Conservation (phyloP, 2,329 filamentous ascomycete species). For the Cadophora gregata region DNA sequence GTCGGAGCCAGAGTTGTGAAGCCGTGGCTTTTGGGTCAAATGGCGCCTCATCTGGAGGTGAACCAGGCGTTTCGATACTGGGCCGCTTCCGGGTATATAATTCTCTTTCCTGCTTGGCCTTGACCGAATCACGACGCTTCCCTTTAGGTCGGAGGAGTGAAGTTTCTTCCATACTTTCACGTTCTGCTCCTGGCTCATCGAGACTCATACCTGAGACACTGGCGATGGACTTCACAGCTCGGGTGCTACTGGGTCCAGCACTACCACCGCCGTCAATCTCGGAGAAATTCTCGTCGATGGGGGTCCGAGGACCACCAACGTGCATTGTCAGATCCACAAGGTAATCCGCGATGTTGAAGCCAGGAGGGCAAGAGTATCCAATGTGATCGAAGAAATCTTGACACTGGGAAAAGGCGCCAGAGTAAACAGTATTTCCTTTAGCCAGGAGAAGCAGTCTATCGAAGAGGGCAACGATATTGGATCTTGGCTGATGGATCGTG, state of each 20-base stretch:
- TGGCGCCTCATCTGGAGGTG: conserved; percentile 64
- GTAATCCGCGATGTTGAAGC: conserved; percentile 99
- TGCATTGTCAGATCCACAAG: conserved; percentile 98
- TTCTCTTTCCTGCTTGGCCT: conserved; percentile 84
- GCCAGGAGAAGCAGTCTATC: conserved; percentile 92
- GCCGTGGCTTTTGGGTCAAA: conserved; percentile 50
- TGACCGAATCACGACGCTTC: conserved; percentile 81
- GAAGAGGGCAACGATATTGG: conserved; percentile 97
- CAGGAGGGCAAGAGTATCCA: conserved; percentile 90
- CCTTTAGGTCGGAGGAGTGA: conserved; percentile 68
- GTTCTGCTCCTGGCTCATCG: conserved; percentile 57
- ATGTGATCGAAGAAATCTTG: conserved; percentile 92
- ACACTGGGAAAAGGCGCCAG: conserved; percentile 85
- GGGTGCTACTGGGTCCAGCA: conserved; percentile 83
- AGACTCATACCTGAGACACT: conserved; percentile 80
- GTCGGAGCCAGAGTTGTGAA: conserved; percentile 64
- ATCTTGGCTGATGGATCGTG: conserved; percentile 96
- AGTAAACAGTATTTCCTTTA: conserved; percentile 89
- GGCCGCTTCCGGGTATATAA: conserved; percentile 85
- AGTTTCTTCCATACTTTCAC: conserved; percentile 63
- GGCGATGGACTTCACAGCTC: conserved; percentile 87
- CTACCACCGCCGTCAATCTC: conserved; percentile 69
- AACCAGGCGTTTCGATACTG: conserved; percentile 66
- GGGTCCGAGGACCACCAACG: conserved; percentile 65
- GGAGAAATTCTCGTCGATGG: conserved; percentile 61